Base-by-base conservation (phyloP, 1,284 basidiomycete genomes). In the Cutaneotrichosporon spelunceum region DNA sequence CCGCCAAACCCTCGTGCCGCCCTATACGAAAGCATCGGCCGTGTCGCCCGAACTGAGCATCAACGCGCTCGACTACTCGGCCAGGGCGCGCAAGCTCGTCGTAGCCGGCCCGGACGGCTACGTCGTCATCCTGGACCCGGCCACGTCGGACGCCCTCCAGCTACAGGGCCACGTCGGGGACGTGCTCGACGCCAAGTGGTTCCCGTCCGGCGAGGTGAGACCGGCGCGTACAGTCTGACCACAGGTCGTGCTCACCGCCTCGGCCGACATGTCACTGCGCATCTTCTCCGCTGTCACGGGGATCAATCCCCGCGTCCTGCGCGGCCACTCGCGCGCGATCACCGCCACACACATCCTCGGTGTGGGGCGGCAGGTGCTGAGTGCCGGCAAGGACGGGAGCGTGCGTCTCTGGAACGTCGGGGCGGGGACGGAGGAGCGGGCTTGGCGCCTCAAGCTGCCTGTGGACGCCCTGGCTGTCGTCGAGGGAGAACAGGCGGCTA, bases 391-490 rank as follows among this genome's bases (percentile, higher is more conserved):
- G 59, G 90, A 93, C 71, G 85, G 86, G 2, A 87, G 86, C 0
- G 73, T 91, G 23, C 82, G 87, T 29, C 78, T 90, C 4, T 93
- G 89, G 89, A 88, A 91, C 68, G 85, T 91, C 3, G 81, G 84
- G 3, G 80, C 81, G 6, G 84, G 82, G 13, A 75, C 76, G 34
- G 82, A 84, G 70, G 82, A 85, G 48, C 76, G 81, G 62, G 66
- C 77, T 29, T 74, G 75, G 73, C 52, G 47, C 2, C 56, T 68
- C 10, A 63, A 53, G 4, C 72, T 73, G 45, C 59, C 65, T 2
- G 63, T 76, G 0, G 75, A 76, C 26, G 66, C 45, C 14, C 55
- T 78, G 26, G 62, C 69, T 1, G 53, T 72, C 7, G 57, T 76
- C 1, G 64, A 66, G 7, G 63, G 66, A 62, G 80, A 77, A 0